Conservation (phyloP, 345 rosid genomes). For the Populus nigra region DNA sequence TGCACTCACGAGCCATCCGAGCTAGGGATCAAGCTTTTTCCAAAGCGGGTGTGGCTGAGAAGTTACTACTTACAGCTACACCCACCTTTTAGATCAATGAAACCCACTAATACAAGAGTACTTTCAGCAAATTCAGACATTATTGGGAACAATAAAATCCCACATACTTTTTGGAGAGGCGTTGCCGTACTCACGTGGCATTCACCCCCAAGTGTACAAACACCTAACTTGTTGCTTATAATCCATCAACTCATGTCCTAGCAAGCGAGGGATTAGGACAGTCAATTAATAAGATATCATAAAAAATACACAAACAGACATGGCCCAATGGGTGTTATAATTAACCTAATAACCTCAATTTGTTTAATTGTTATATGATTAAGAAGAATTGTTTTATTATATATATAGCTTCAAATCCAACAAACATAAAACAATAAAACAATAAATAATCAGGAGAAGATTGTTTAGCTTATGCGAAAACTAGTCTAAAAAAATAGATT, state of each 20-base stretch:
- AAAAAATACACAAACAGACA: too few relatives aligned
- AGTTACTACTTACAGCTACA: not conserved
- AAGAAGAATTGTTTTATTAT: too few relatives aligned
- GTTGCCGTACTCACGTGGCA: not conserved
- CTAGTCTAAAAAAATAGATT: too few relatives aligned
- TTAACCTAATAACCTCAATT: too few relatives aligned
- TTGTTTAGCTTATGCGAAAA: too few relatives aligned
- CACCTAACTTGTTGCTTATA: not conserved
- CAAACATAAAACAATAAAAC: too few relatives aligned
- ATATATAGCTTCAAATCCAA: too few relatives aligned
- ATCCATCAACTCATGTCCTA: not conserved
- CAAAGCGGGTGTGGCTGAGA: constrained; percentile 17
- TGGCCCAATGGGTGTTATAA: too few relatives aligned
- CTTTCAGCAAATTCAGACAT: not conserved
- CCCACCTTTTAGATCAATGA: not conserved
- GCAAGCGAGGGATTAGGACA: not conserved
- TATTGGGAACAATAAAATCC: not conserved
- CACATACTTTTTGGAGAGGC: not conserved
- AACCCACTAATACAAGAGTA: not conserved
- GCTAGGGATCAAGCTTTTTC: not conserved
- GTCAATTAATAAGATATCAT: too few relatives aligned
- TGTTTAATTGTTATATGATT: too few relatives aligned
- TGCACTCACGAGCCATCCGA: constrained; percentile 18
- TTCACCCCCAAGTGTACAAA: not conserved
- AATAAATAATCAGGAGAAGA: too few relatives aligned